Percentiles rank a stretch among this genome's conserved stretches.
phyloP scores from a whole-genome alignment of 495 filamentous ascomycete species.

The Cudoniella acicularis region DNA sequence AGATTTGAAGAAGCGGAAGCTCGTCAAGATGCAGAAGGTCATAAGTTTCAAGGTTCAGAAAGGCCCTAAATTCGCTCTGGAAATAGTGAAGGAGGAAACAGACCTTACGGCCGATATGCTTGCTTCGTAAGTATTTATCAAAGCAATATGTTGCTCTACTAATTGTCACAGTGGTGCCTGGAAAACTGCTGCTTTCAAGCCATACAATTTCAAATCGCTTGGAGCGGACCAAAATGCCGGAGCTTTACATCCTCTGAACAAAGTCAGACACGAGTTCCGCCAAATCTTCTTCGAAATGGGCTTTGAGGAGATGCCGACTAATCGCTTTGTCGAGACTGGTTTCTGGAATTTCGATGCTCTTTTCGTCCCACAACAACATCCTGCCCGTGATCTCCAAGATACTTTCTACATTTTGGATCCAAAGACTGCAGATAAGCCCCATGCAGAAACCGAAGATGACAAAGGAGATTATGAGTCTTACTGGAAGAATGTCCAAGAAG shows the following conservation, averaged over 20 bases:
- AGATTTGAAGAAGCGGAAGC: conserved; percentile 86
- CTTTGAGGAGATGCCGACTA: conserved; percentile 81
- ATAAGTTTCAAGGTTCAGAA: conserved; percentile 79
- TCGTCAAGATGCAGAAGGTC: conserved; percentile 77
- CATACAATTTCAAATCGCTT: conserved; percentile 94
- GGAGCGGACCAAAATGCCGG: conserved; percentile 77
- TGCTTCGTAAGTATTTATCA: conserved; percentile 39
- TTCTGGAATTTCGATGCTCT: conserved; percentile 99
- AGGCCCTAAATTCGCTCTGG: conserved; percentile 77
- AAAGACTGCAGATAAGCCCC: conserved; percentile 66
- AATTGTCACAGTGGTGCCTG: conserved; percentile 54
- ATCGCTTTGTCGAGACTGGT: conserved; percentile 84
- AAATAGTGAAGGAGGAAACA: conserved; percentile 90
- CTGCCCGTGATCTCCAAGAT: conserved; percentile 92
- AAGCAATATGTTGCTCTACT: conserved; percentile 9
- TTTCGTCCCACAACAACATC: conserved; percentile 96
- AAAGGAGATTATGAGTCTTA: conserved; percentile 76
- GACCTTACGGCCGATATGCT: conserved; percentile 95
- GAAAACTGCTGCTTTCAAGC: conserved; percentile 88
- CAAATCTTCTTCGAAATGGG: conserved; percentile 97
- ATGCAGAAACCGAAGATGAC: conserved; percentile 52
- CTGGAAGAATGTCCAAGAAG: conserved; percentile 77
- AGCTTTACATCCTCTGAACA: conserved; percentile 89
- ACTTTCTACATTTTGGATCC: conserved; percentile 98
- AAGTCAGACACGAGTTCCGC: conserved; percentile 89